Percentiles rank a stretch among this genome's conserved stretches.
Evolutionary conservation across 495 filamentous ascomycete genomes (phyloP).

Genomic region (Penicillium waksmanii): DNA sequence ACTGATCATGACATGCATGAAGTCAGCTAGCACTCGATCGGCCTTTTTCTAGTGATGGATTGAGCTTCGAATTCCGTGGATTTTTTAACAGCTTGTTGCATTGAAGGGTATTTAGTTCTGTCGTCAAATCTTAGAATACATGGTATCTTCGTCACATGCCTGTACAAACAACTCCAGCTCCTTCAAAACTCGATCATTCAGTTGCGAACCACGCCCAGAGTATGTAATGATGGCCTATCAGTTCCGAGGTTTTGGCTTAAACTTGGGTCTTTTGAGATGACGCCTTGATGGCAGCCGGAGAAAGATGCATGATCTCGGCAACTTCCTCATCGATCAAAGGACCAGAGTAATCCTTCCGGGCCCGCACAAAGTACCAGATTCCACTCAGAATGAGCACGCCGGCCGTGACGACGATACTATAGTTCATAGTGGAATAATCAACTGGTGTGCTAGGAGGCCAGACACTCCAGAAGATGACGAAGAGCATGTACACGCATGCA

Average conservation of each 20-base stretch:
- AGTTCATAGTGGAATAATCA: constrained; percentile 49
- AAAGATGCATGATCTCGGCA: constrained; percentile 31
- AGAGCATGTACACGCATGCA: constrained; percentile 38
- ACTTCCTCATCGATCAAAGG: constrained; percentile 46
- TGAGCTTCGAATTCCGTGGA: too few species aligned
- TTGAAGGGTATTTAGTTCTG: background rate
- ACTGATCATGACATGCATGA: background rate
- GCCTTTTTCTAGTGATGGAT: too few species aligned
- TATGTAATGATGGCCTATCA: background rate
- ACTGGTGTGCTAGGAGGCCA: constrained; percentile 44
- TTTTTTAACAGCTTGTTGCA: too few species aligned
- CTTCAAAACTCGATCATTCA: background rate
- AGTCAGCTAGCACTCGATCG: background rate
- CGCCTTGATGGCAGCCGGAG: constrained; percentile 16
- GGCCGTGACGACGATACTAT: constrained; percentile 42
- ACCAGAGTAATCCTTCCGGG: constrained; percentile 40
- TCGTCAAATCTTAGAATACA: constrained; percentile 6
- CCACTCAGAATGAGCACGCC: constrained; percentile 35
- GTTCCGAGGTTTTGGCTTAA: background rate
- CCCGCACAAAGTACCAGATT: constrained; percentile 40
- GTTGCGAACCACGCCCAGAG: too few species aligned
- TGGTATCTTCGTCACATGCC: constrained; percentile 1
- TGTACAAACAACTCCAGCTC: constrained; percentile 2
- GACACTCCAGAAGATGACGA: constrained; percentile 49
- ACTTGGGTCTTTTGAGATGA: background rate